Evolutionary conservation across 768 basidiomycete species (phyloP), one percentile per base, ranked within the genome.

Genomic region (Leccinum longicurvipes): DNA sequence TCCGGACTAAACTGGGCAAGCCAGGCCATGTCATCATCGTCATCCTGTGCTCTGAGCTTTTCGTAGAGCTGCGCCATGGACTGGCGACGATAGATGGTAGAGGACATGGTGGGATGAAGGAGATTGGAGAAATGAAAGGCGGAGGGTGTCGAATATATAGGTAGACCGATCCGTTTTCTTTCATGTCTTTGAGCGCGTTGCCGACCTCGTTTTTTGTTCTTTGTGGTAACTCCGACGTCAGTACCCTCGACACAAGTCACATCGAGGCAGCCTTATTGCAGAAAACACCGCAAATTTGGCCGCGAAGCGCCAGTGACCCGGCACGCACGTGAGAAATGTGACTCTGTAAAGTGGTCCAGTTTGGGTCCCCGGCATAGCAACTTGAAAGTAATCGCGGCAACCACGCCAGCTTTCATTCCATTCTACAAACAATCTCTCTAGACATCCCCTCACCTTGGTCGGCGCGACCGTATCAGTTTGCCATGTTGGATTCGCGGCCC

Each of bases 401-500:
- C 53, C 59, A 65, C 55, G 47, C 50, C 36, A 54, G 23, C 29
- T 32, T 46, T 64, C 46, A 56, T 28, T 48, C 47, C 54, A 53
- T 41, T 41, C 39, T 41, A 41, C 39, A 19, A 41, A 41, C n/a
- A 41, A 21, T n/a, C 44, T 60, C 49, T 48, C 39, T 54, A 60
- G 56, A 50, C 55, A 48, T 42, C 47, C 45, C 41, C 64, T 60
- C 54, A 70, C 56, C 67, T 64, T 52, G 75, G 67, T 58, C 82
- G 74, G 53, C 81, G 79, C 47, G 87, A 89, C 51, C 87, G 85
- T 72, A 89, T 85, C 46, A 84, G 77, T 63, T 87, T 89, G 44
- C 88, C 89, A 51, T 85, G 76, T 65, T 90, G 89, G 8, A 89
- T 82, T 34, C 81, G 77, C 2, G 89, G 87, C 1, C 89, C 89